These are phyloP conservation scores for Lathyrus tuberosus DNA, from an alignment of 306 rosid genomes.

Conservation along the genomic window DNA sequence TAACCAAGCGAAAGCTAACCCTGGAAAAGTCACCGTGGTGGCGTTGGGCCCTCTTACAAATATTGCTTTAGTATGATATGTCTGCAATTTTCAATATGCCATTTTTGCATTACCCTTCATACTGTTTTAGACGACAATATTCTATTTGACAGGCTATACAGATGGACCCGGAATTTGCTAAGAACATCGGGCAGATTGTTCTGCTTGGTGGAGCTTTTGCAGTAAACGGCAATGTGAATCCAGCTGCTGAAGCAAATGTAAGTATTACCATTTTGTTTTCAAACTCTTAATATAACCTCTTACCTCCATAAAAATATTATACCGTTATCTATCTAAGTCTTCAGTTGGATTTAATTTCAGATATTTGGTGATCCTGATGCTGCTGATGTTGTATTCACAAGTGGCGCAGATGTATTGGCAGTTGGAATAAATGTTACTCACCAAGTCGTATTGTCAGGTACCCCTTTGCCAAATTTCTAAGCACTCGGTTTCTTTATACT, in stretches of 20 bases:
- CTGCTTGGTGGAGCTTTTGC: slow-evolving; percentile 88
- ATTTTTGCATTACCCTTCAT: slow-evolving; percentile 6
- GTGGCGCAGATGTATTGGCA: slow-evolving; percentile 82
- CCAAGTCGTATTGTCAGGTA: slow-evolving; percentile 84
- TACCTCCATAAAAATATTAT: slow-evolving; percentile 4
- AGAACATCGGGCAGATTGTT: slow-evolving; percentile 81
- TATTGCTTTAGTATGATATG: slow-evolving; percentile 74
- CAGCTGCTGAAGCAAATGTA: slow-evolving; percentile 94
- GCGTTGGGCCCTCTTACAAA: slow-evolving; percentile 96
- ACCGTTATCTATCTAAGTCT: slow-evolving; percentile 27
- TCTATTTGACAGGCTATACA: slow-evolving; percentile 70
- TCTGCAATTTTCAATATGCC: slow-evolving; percentile 30
- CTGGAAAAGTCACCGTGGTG: slow-evolving; percentile 79
- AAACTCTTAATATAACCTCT: slow-evolving; percentile 13
- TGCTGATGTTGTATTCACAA: slow-evolving; percentile 85
- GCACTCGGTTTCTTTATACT: too few species aligned
- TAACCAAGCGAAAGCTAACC: slow-evolving; percentile 74
- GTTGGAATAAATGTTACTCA: slow-evolving; percentile 93
- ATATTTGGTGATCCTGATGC: slow-evolving; percentile 96
- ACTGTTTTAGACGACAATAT: slow-evolving; percentile 24
- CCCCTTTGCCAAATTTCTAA: too few species aligned
- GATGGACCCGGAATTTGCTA: slow-evolving; percentile 70
- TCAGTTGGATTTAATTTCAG: slow-evolving; percentile 46
- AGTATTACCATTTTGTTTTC: slow-evolving; percentile 35
- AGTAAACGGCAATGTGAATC: slow-evolving; percentile 93